Evolutionary conservation across 2,329 filamentous ascomycete species (phyloP), one percentile per base, ranked within the genome.

Genomic region (Aspergillus fischeri): DNA sequence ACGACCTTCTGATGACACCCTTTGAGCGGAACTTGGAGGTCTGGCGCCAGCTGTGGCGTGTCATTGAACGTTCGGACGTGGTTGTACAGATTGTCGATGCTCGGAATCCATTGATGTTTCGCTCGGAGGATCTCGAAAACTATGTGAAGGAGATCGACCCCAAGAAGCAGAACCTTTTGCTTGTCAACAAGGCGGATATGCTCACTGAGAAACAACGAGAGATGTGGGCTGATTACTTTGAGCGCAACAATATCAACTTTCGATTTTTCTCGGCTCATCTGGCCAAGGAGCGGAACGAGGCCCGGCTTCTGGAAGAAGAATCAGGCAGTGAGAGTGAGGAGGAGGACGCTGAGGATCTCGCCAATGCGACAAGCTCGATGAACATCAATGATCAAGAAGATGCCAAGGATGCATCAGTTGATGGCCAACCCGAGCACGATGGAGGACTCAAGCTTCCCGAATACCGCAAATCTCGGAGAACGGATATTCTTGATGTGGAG

Each of bases 111-210:
- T 80, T 99, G 20, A 83, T 97, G 65, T 99, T 97, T 78, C 86
- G 95, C 57, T 96, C 90, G 4, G 93, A 95, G 65, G 94, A 99
- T 79, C 77, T 99, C 60, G 94, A 97, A 71, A 82, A 80, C 63
- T 99, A 99, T 66, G 94, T 99, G 67, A 95, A 96, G 77, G 91
- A 95, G 66, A 89, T 97, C 27, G 89, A 96, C 67, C 77, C 86
- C 1, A 87, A 86, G 71, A 97, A 99, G 80, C 84, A 92, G 72
- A 99, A 97, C 73, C 71, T 99, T 69, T 75, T 99, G 55, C 80
- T 99, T 55, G 93, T 99, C 70, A 99, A 99, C 81, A 99, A 99
- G 81, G 92, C 94, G 49, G 94, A 99, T 77, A 97, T 99, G 94
- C 92, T 99, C 90, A 96, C 92, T 1, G 75, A 86, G 50, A 85